Conservation (phyloP, 257 asterid species). For the Nicotiana sylvestris region DNA sequence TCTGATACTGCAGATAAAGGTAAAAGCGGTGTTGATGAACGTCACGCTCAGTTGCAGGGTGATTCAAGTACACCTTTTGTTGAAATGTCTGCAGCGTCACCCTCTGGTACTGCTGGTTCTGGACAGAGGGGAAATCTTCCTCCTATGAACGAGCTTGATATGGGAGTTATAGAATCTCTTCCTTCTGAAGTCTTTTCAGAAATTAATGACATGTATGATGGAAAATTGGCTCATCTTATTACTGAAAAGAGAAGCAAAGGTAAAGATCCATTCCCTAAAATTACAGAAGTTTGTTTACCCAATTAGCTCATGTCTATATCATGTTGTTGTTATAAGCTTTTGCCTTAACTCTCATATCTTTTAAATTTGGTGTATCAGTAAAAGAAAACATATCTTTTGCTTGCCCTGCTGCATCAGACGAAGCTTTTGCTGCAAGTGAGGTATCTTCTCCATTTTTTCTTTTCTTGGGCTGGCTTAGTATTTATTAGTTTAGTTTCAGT, state of each 20-base stretch:
- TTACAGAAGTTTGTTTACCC: constrained; percentile 15
- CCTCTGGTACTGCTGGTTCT: constrained; percentile 41
- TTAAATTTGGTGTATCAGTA: background rate
- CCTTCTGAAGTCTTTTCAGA: constrained; percentile 87
- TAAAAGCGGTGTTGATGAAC: constrained; percentile 19
- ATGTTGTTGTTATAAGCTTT: background rate
- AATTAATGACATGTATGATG: constrained; percentile 76
- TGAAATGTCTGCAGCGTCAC: constrained; percentile 28
- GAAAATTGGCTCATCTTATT: constrained; percentile 55
- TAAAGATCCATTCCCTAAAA: constrained; percentile 16
- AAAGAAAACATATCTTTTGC: constrained; percentile 5
- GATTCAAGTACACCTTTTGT: constrained; percentile 27
- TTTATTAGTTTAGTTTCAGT: background rate
- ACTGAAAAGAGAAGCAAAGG: constrained; percentile 45
- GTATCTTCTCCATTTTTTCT: constrained; percentile 10
- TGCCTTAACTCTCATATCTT: background rate
- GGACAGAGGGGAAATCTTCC: constrained; percentile 51
- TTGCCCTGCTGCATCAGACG: background rate
- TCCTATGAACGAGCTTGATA: constrained; percentile 74
- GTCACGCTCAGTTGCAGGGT: constrained; percentile 25
- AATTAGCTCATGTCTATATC: background rate
- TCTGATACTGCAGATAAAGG: constrained; percentile 31
- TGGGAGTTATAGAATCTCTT: constrained; percentile 76
- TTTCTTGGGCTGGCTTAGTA: background rate
- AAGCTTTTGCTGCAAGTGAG: constrained; percentile 10